phyloP scores from a whole-genome alignment of 805 yeast genomes.

The Ogataea polymorpha region DNA sequence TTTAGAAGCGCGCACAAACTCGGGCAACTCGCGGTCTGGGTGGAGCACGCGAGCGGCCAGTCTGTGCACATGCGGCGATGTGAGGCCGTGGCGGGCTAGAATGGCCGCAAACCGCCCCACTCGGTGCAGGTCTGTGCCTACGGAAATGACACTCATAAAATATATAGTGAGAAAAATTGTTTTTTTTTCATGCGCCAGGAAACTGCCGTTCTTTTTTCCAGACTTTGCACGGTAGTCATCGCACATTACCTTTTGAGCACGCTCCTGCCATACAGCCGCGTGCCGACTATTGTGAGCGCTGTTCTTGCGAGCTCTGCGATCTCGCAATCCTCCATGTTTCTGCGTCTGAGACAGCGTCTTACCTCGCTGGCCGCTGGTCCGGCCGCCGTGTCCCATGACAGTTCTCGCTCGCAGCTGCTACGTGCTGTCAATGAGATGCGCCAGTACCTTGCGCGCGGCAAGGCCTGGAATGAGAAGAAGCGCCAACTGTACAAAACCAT shows the following conservation, averaged over 20 bases:
- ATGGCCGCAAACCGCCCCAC: conserved; percentile 45
- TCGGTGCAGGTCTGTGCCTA: conserved; percentile 55
- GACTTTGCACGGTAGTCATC: conserved; percentile 28
- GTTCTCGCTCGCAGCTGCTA: conserved; percentile 29
- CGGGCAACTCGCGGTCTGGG: conserved; percentile 38
- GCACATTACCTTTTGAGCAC: conserved; percentile 24
- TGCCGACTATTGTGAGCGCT: conserved; percentile 25
- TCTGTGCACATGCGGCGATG: conserved; percentile 33
- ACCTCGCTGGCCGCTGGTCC: conserved; percentile 1
- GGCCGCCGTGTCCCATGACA: conserved; percentile 7
- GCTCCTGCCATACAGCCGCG: conserved; percentile 13
- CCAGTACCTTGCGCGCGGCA: conserved; percentile 38
- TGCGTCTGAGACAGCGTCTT: conserved; percentile 13
- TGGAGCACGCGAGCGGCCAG: conserved; percentile 52
- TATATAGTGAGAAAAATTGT: background rate
- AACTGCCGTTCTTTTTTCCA: conserved; percentile 25
- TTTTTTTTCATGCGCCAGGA: conserved; percentile 8
- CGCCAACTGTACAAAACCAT: conserved; percentile 43
- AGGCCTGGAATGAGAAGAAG: conserved; percentile 44
- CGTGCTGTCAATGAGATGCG: conserved; percentile 47
- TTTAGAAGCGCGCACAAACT: conserved; percentile 22
- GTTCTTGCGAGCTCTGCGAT: conserved; percentile 31
- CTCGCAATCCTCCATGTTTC: conserved; percentile 25
- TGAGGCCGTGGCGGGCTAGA: conserved; percentile 35
- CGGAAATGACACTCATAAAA: conserved; percentile 6